phyloP scores from a whole-genome alignment of 2,329 filamentous ascomycete genomes.

The Sclerotinia glacialis region DNA sequence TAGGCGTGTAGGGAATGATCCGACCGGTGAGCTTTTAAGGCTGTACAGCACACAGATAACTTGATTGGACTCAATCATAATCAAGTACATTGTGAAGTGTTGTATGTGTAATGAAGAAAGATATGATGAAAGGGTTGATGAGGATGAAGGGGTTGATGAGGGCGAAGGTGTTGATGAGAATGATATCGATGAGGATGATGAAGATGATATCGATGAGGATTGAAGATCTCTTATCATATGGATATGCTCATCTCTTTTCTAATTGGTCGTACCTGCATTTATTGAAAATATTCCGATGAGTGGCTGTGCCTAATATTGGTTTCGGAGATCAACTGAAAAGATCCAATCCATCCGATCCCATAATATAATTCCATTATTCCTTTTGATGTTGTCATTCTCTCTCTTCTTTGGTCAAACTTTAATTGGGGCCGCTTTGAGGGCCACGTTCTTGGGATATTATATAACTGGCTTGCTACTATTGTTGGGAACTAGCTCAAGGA shows the following conservation, averaged over 20 bases:
- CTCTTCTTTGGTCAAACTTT: not conserved
- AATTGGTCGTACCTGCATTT: constrained; percentile 21
- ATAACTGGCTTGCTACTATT: constrained; percentile 26
- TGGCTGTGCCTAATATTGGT: constrained; percentile 19
- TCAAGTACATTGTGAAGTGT: too few species aligned
- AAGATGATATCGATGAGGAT: too few species aligned
- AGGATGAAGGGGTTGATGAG: too few species aligned
- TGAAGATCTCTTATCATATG: not conserved
- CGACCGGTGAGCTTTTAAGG: constrained; percentile 1
- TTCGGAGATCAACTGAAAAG: constrained; percentile 11
- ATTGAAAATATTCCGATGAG: constrained; percentile 11
- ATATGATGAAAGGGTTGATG: too few species aligned
- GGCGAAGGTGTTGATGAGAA: too few species aligned
- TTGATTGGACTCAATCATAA: too few species aligned
- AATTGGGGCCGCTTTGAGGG: not conserved
- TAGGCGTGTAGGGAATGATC: not conserved
- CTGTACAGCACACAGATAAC: not conserved
- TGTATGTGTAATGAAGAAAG: too few species aligned
- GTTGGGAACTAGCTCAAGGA: constrained; percentile 10
- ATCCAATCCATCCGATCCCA: constrained; percentile 11
- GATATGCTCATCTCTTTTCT: not conserved
- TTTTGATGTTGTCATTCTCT: not conserved
- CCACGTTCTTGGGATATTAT: constrained; percentile 5
- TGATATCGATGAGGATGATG: too few species aligned
- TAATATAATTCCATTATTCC: too few species aligned